Evolutionary conservation across 2,329 filamentous ascomycete genomes (phyloP).

Genomic region (Harringtonia lauricola): DNA sequence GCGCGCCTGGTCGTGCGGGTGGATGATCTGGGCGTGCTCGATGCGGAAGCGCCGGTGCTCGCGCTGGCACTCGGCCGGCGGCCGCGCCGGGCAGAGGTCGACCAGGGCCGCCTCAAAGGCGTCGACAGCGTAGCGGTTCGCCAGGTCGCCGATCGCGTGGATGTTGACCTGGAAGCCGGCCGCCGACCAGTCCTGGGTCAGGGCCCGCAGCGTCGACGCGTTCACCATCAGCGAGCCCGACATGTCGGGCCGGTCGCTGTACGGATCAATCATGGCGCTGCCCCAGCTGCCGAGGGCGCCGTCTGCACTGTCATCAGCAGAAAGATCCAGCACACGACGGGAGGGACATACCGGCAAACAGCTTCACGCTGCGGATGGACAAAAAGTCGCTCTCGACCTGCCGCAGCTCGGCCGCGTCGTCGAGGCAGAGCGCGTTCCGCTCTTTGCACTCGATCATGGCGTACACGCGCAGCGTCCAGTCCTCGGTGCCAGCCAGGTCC

Average conservation of each 20-base stretch:
- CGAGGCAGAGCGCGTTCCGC: slow-evolving; percentile 52
- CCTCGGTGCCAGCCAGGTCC: slow-evolving; percentile 32
- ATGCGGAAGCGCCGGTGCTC: slow-evolving; percentile 49
- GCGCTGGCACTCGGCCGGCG: slow-evolving; percentile 21
- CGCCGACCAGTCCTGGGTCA: slow-evolving; percentile 47
- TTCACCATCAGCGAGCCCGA: slow-evolving; percentile 57
- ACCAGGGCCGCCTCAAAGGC: slow-evolving; percentile 47
- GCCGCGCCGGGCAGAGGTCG: slow-evolving; percentile 34
- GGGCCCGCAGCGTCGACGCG: slow-evolving; percentile 40
- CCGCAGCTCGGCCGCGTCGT: slow-evolving; percentile 30
- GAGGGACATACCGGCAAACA: slow-evolving; percentile 50
- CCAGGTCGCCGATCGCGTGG: slow-evolving; percentile 61
- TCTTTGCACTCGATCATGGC: slow-evolving; percentile 57
- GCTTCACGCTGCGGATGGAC: slow-evolving; percentile 52
- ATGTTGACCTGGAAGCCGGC: slow-evolving; percentile 59
- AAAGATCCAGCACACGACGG: background rate
- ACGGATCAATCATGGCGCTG: slow-evolving; percentile 60
- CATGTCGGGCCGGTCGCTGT: slow-evolving; percentile 49
- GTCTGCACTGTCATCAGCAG: slow-evolving; percentile 23
- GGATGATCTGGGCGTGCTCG: slow-evolving; percentile 61
- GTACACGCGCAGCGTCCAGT: slow-evolving; percentile 54
- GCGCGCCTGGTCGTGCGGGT: slow-evolving; percentile 50
- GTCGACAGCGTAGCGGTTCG: slow-evolving; percentile 53
- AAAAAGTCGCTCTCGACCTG: slow-evolving; percentile 32
- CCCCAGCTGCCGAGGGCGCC: slow-evolving; percentile 63